Evolutionary conservation across 176 grass and related monocot species (phyloP), one percentile per base, ranked within the genome.

Genomic region (Musa acuminata): DNA sequence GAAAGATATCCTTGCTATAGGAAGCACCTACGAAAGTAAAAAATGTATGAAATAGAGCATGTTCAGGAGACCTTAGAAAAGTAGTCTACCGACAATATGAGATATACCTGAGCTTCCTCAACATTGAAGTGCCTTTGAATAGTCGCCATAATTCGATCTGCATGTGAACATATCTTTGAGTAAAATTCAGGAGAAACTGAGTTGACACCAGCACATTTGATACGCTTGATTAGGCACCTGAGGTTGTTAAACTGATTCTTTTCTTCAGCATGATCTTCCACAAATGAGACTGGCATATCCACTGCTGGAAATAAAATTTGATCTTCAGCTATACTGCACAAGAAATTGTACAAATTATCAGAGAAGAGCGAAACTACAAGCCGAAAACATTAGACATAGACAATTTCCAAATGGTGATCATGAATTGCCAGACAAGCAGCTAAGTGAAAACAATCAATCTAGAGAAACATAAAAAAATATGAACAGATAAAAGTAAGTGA

Each of bases 271-370:
- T 96, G 91, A 75, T 91, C 91, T 85, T 62, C 20, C 82, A 64
- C 52, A 80, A 78, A 88, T 86, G 90, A 60, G 85, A 91, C 1
- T 86, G 71, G 65, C 88, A 64, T 76, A 79, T 68, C 71, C 86
- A 88, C 88, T 75, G 91, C 88, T 69, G 91, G 91, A 84, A 96
- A 96, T 88, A 96, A 86, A 82, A 96, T 77, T 84, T 88, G 88
- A 81, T 96, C 85, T 65, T 96, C 91, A 1, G 85, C 91, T 59
- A 96, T 77, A 84, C 91, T 96, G 85, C 77, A 81, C 24, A 72
- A 11, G 17, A 72, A 78, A 43, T 43, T 43, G 35, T 43, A 43
- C 35, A 43, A 43, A 43, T 43, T 43, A 43, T 43, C 35, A 43
- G 3, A 43, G 35, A 43, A 5, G 35, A 43, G 35, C 35, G 4